A percentile compares a stretch with the other conserved stretches of the same genome.
Evolutionary conservation across 208 protist genomes (phyloP).

Genomic region (Leishmania major): DNA sequence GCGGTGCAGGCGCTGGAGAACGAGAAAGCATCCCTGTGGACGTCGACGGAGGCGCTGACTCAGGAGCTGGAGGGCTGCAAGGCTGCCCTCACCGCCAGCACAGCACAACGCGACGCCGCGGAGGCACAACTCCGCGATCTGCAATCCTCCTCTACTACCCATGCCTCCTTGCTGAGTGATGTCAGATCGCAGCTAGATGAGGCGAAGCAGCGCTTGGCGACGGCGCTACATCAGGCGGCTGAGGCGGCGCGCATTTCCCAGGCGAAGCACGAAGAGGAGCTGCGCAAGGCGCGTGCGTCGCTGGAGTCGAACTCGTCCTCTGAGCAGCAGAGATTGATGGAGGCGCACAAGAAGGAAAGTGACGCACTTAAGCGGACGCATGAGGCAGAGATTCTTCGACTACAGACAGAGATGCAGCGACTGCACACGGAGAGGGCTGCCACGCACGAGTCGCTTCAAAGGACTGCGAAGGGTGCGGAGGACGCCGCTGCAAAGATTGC

Average conservation of each 20-base stretch:
- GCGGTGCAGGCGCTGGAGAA: slow-evolving; percentile 29
- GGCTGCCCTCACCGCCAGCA: slow-evolving; percentile 3
- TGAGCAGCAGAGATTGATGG: slow-evolving; percentile 19
- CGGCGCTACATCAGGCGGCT: background rate
- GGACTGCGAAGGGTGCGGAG: background rate
- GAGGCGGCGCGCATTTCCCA: slow-evolving; percentile 15
- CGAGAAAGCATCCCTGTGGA: slow-evolving; percentile 19
- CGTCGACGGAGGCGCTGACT: slow-evolving; percentile 7
- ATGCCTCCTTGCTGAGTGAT: slow-evolving; percentile 13
- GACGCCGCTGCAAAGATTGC: slow-evolving; percentile 9
- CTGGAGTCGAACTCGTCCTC: slow-evolving; percentile 11
- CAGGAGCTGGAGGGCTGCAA: slow-evolving; percentile 25
- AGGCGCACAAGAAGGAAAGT: slow-evolving; percentile 32
- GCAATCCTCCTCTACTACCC: slow-evolving; percentile 11
- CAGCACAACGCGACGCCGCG: slow-evolving; percentile 13
- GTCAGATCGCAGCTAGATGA: slow-evolving; percentile 13
- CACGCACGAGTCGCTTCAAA: slow-evolving; percentile 10
- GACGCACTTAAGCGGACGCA: slow-evolving; percentile 27
- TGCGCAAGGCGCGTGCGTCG: slow-evolving; percentile 11
- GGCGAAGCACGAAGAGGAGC: slow-evolving; percentile 17
- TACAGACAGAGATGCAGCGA: slow-evolving; percentile 9
- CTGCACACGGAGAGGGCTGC: slow-evolving; percentile 4
- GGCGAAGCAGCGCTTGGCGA: slow-evolving; percentile 2
- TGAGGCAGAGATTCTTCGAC: slow-evolving; percentile 20
- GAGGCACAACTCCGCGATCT: slow-evolving; percentile 5